Evolutionary conservation across 306 rosid species (phyloP).

Genomic region (Calophaca sinica): DNA sequence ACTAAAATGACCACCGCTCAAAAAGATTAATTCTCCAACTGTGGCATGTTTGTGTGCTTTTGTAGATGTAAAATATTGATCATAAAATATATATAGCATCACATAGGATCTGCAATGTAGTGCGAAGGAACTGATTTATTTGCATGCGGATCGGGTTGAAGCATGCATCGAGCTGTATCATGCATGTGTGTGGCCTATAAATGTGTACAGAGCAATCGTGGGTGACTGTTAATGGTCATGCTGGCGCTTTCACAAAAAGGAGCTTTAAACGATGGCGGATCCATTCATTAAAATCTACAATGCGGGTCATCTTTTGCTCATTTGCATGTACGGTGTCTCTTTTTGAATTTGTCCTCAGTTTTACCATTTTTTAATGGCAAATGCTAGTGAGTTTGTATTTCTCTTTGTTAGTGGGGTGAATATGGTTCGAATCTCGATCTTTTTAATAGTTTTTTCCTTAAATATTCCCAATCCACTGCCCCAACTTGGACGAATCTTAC

Average conservation of each 20-base stretch:
- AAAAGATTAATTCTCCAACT: constrained; percentile 36
- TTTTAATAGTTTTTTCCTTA: no score
- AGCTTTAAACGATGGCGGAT: constrained; percentile 45
- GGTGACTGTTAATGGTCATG: constrained; percentile 54
- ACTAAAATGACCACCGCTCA: constrained; percentile 37
- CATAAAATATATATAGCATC: constrained; percentile 31
- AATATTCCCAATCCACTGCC: no score
- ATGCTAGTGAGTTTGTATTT: no score
- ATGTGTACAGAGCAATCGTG: constrained; percentile 30
- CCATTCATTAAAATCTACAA: constrained; percentile 39
- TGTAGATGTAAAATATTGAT: no score
- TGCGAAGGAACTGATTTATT: constrained; percentile 35
- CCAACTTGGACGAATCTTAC: background rate
- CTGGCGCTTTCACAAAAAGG: constrained; percentile 49
- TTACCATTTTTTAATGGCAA: no score
- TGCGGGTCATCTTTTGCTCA: constrained; percentile 40
- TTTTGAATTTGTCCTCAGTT: constrained; percentile 18
- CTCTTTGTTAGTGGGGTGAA: no score
- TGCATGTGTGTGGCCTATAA: constrained; percentile 34
- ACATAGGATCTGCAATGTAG: constrained; percentile 27
- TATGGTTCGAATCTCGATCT: no score
- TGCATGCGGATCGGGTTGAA: constrained; percentile 58
- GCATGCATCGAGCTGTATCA: constrained; percentile 44
- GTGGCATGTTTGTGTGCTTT: constrained; percentile 32
- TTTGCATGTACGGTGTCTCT: constrained; percentile 13